Evolutionary conservation across 176 grass and related monocot genomes (phyloP).

Genomic region (Musa schizocarpa): DNA sequence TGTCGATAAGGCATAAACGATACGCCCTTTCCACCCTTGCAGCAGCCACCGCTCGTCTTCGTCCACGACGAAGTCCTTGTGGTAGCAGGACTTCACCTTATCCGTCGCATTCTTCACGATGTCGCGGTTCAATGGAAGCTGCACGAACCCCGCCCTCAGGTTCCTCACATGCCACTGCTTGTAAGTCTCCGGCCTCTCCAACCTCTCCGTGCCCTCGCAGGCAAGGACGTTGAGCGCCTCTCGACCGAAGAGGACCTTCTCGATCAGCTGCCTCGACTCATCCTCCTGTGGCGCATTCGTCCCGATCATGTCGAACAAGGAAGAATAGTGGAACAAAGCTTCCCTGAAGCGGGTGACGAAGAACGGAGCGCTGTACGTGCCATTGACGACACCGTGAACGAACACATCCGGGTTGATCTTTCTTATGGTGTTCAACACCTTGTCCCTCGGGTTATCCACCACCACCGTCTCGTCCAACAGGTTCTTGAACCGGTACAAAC

Average conservation of each 20-base stretch:
- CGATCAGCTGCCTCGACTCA: conserved; percentile 56
- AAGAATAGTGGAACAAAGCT: conserved; percentile 76
- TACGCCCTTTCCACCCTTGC: conserved; percentile 92
- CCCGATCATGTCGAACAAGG: conserved; percentile 81
- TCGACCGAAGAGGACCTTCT: conserved; percentile 51
- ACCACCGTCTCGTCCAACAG: conserved; percentile 77
- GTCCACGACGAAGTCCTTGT: conserved; percentile 76
- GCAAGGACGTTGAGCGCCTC: conserved; percentile 78
- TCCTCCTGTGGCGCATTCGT: conserved; percentile 59
- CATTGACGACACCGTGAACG: conserved; percentile 64
- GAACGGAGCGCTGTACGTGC: conserved; percentile 77
- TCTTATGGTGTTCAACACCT: conserved; percentile 67
- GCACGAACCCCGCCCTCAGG: conserved; percentile 75
- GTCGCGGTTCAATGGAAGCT: conserved; percentile 48
- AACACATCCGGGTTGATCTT: conserved; percentile 81
- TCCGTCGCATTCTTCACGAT: conserved; percentile 71
- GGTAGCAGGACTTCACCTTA: conserved; percentile 56
- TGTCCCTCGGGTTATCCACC: conserved; percentile 70
- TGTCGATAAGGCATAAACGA: conserved; percentile 59
- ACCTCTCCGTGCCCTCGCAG: conserved; percentile 79
- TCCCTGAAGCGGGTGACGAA: conserved; percentile 85
- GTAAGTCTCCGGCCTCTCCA: conserved; percentile 90
- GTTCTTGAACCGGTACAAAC: conserved; percentile 63
- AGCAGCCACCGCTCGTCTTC: conserved; percentile 73
- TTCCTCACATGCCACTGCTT: conserved; percentile 75